Evolutionary conservation across 129 eudicot species (phyloP).

Genomic region (Flaveria bidentis): DNA sequence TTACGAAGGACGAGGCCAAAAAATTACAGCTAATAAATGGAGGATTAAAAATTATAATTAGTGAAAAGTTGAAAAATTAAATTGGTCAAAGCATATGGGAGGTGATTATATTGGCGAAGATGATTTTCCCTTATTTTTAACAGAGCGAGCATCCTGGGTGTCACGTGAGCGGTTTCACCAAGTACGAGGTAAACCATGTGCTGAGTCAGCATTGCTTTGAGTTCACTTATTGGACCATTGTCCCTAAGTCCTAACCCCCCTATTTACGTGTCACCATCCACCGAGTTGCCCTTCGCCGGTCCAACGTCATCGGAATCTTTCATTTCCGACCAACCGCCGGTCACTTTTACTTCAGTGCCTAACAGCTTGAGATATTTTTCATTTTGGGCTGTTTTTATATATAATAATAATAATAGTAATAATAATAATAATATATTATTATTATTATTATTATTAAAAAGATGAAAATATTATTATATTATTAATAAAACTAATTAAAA

Average conservation of each 20-base stretch:
- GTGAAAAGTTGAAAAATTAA: slow-evolving; percentile 4
- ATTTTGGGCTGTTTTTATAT: not conserved
- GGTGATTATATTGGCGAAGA: slow-evolving; percentile 55
- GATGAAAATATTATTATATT: not conserved
- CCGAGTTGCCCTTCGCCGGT: slow-evolving; percentile 50
- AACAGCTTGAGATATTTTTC: not conserved
- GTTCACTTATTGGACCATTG: slow-evolving; percentile 73
- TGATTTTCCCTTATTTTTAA: slow-evolving; percentile 29
- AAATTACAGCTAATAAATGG: slow-evolving; percentile 22
- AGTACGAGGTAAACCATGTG: slow-evolving; percentile 48
- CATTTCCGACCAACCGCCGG: slow-evolving; percentile 34
- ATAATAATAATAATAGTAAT: no score
- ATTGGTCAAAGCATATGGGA: slow-evolving; percentile 43
- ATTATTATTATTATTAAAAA: not conserved
- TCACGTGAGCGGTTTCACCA: slow-evolving; percentile 82
- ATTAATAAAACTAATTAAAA: no score
- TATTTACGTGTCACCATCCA: slow-evolving; percentile 50
- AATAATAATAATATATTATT: no score
- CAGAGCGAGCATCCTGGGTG: slow-evolving; percentile 92
- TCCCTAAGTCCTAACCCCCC: slow-evolving; percentile 13
- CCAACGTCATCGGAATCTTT: slow-evolving; percentile 44
- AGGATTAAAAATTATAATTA: not conserved
- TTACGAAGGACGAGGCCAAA: slow-evolving; percentile 29
- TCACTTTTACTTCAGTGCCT: not conserved
- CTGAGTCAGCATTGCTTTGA: slow-evolving; percentile 56